These are phyloP conservation scores for Carex sylvatica DNA, from an alignment of 202 grass and related monocot species.

Conservation along the genomic window DNA sequence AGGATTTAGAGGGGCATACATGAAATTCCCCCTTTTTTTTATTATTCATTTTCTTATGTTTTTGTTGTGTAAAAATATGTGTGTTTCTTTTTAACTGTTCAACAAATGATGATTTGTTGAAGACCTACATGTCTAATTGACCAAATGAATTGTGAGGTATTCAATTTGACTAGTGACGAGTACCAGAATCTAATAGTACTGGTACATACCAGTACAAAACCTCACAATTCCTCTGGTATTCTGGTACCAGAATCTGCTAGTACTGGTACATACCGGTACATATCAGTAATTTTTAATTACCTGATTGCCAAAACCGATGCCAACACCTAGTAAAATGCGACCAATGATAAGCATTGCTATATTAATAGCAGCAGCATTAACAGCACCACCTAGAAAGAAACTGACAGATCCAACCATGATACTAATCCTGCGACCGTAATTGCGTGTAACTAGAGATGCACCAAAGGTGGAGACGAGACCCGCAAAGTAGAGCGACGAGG, in stretches of 20 bases:
- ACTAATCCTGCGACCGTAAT: slow-evolving; percentile 50
- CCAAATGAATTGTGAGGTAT: background rate
- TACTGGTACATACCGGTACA: background rate
- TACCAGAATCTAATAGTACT: background rate
- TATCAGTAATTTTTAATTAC: slow-evolving; percentile 6
- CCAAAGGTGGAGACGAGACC: slow-evolving; percentile 85
- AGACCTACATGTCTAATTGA: background rate
- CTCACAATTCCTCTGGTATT: too few relatives aligned
- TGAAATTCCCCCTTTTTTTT: background rate
- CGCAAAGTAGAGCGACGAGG: slow-evolving; percentile 90
- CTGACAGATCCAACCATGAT: slow-evolving; percentile 80
- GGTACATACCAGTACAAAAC: background rate
- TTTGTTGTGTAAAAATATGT: background rate
- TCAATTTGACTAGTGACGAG: background rate
- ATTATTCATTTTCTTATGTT: background rate
- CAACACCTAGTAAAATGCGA: slow-evolving; percentile 69
- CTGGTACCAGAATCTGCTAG: background rate
- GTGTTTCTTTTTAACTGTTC: background rate
- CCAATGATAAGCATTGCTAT: slow-evolving; percentile 83
- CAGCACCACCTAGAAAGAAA: slow-evolving; percentile 69
- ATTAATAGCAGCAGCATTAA: slow-evolving; percentile 73
- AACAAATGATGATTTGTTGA: background rate
- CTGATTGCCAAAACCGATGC: slow-evolving; percentile 97
- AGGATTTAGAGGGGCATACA: too few relatives aligned
- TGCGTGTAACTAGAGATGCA: slow-evolving; percentile 64